These are phyloP conservation scores for Fomitopsis palustris DNA, from an alignment of 1,284 basidiomycete genomes.

Conservation along the genomic window DNA sequence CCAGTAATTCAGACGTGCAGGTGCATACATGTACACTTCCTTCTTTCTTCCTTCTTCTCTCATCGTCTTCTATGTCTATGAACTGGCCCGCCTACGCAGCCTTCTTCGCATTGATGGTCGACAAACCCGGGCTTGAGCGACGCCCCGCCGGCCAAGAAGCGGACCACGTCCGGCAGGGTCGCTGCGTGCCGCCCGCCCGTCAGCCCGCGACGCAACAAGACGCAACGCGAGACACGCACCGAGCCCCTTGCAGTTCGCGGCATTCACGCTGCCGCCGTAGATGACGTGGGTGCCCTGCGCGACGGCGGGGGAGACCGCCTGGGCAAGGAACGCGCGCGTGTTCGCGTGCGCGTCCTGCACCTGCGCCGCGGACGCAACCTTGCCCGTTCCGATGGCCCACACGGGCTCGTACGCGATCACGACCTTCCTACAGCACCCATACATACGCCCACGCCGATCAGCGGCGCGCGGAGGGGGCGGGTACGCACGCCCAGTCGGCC, in stretches of 20 bases:
- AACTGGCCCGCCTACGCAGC: no score
- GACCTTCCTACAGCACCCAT: no score
- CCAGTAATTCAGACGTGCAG: no score
- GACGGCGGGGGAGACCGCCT: slow-evolving; percentile 59
- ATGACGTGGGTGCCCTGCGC: slow-evolving; percentile 86
- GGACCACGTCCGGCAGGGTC: slow-evolving; percentile 84
- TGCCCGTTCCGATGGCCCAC: slow-evolving; percentile 98
- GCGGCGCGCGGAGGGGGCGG: no score
- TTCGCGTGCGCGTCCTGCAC: slow-evolving; percentile 92
- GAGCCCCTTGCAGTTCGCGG: slow-evolving; percentile 84
- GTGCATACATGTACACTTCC: no score
- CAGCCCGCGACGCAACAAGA: background rate
- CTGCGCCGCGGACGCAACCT: slow-evolving; percentile 88
- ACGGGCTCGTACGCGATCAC: slow-evolving; percentile 95
- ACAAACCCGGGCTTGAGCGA: slow-evolving; percentile 97
- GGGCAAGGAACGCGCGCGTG: no score
- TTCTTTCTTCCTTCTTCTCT: no score
- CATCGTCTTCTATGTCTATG: no score
- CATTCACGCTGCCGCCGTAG: slow-evolving; percentile 94
- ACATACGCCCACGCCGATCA: no score
- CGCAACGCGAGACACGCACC: slow-evolving; percentile 48
- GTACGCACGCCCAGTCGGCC: no score
- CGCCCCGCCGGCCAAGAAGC: slow-evolving; percentile 98
- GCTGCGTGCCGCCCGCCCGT: slow-evolving; percentile 38
- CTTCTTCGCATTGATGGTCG: slow-evolving; percentile 72